A percentile compares a stretch with the other conserved stretches of the same genome.
phyloP scores from a whole-genome alignment of 306 rosid species.

The Vicia villosa region DNA sequence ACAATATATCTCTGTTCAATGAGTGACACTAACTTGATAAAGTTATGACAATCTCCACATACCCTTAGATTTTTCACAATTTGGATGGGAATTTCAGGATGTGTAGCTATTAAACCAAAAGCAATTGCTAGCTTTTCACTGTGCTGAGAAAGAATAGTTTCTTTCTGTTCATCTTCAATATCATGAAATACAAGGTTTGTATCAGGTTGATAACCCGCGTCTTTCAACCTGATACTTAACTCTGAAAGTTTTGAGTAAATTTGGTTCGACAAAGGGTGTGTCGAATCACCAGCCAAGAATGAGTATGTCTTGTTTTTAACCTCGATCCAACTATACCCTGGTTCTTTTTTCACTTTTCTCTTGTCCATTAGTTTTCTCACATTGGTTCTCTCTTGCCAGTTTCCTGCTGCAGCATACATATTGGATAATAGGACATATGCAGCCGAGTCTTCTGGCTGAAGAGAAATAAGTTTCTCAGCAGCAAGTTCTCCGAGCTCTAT shows the following conservation, averaged over 20 bases:
- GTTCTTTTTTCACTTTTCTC: constrained; percentile 81
- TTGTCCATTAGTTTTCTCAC: constrained; percentile 82
- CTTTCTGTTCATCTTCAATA: constrained; percentile 89
- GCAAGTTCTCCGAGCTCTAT: constrained; percentile 78
- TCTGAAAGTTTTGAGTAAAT: constrained; percentile 78
- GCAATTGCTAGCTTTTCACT: constrained; percentile 93
- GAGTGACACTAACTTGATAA: constrained; percentile 71
- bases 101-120: constrained; percentile 75
- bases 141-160: constrained; percentile 75
- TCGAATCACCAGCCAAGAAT: constrained; percentile 84
- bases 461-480: constrained; percentile 78
- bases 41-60: constrained; percentile 87
- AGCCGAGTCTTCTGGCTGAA: constrained; percentile 79
- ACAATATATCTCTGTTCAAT: constrained; percentile 72
- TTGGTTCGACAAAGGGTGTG: constrained; percentile 71
- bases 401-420: constrained; percentile 78
- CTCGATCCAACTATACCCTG: constrained; percentile 97
- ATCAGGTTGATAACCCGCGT: constrained; percentile 82
- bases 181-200: constrained; percentile 82
- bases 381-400: constrained; percentile 81
- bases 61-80: constrained; percentile 84
- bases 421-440: constrained; percentile 84
- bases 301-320: constrained; percentile 81
- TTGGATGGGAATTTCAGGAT: constrained; percentile 65
- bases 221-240: constrained; percentile 58